phyloP scores from a whole-genome alignment of 1,139 yeast genomes.

The Candida sp. region DNA sequence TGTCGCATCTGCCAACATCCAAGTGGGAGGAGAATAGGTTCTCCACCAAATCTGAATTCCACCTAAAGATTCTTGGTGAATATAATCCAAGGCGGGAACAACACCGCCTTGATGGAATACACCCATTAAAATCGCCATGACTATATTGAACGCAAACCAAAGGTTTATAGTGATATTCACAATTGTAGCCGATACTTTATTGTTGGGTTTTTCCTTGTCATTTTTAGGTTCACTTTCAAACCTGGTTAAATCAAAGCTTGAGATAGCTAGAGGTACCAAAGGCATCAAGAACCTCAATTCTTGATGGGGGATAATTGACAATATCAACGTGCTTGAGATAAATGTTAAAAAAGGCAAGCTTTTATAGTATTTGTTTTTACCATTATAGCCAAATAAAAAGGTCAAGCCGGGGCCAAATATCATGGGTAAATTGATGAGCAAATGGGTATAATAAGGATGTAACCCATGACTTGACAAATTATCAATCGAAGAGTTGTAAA shows the following conservation, averaged over 20 bases:
- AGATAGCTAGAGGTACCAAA: constrained; percentile 64
- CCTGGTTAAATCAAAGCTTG: constrained; percentile 49
- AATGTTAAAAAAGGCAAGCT: constrained; percentile 59
- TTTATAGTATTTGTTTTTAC: constrained; percentile 28
- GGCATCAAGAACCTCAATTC: constrained; percentile 86
- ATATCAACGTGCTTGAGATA: constrained; percentile 54
- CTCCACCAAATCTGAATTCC: constrained; percentile 80
- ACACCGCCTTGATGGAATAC: constrained; percentile 89
- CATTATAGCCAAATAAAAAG: constrained; percentile 22
- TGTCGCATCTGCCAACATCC: constrained; percentile 57
- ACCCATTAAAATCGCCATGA: constrained; percentile 70
- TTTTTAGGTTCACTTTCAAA: constrained; percentile 3
- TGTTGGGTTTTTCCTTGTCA: constrained; percentile 1
- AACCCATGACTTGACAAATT: constrained; percentile 80
- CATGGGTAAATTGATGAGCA: constrained; percentile 73
- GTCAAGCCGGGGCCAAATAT: constrained; percentile 74
- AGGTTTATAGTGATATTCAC: constrained; percentile 21
- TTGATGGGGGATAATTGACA: constrained; percentile 85
- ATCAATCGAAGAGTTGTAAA: constrained; percentile 57
- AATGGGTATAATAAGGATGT: constrained; percentile 75
- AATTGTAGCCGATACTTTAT: constrained; percentile 9
- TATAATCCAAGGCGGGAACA: constrained; percentile 55
- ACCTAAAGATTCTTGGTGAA: constrained; percentile 13
- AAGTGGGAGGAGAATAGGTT: constrained; percentile 89
- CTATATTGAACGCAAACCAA: constrained; percentile 68